Evolutionary conservation across 371 early-diverging fungal species (phyloP).

Genomic region (Nematocida sp.): DNA sequence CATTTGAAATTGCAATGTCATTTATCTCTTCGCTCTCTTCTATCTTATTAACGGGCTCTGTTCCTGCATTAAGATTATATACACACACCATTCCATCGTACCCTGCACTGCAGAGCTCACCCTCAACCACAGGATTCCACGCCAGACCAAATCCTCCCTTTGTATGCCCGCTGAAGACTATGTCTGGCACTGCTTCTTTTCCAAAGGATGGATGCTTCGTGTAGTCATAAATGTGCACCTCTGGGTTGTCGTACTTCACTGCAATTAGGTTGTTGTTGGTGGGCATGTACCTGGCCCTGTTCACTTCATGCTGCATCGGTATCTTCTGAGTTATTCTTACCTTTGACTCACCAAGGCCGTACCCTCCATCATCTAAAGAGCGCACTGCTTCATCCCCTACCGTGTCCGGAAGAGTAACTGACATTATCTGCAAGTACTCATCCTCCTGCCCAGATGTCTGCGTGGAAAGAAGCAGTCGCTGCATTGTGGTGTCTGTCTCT

Average conservation of each 20-base stretch:
- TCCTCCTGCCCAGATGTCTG: slow-evolving; percentile 87
- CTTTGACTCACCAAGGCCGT: slow-evolving; percentile 74
- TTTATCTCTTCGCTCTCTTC: slow-evolving; percentile 79
- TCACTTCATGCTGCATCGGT: slow-evolving; percentile 62
- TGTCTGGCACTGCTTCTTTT: slow-evolving; percentile 77
- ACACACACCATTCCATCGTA: slow-evolving; percentile 80
- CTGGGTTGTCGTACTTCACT: slow-evolving; percentile 80
- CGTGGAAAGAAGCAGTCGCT: slow-evolving; percentile 76
- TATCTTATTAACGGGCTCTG: background rate
- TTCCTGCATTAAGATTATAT: slow-evolving; percentile 76
- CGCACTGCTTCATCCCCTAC: slow-evolving; percentile 71
- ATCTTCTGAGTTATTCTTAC: slow-evolving; percentile 62
- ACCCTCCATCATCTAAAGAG: slow-evolving; percentile 75
- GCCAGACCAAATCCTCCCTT: slow-evolving; percentile 82
- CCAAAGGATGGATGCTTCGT: slow-evolving; percentile 82
- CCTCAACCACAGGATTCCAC: slow-evolving; percentile 72
- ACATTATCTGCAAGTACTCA: slow-evolving; percentile 84
- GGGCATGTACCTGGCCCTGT: slow-evolving; percentile 74
- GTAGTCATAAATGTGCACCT: slow-evolving; percentile 87
- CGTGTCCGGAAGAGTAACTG: slow-evolving; percentile 78
- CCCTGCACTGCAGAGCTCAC: slow-evolving; percentile 78
- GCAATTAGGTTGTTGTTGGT: slow-evolving; percentile 85
- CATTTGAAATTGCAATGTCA: slow-evolving; percentile 92
- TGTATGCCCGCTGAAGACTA: slow-evolving; percentile 80
- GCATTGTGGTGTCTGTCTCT: slow-evolving; percentile 60